These are phyloP conservation scores for Rosa lucieae DNA, from an alignment of 306 rosid species.

Conservation along the genomic window DNA sequence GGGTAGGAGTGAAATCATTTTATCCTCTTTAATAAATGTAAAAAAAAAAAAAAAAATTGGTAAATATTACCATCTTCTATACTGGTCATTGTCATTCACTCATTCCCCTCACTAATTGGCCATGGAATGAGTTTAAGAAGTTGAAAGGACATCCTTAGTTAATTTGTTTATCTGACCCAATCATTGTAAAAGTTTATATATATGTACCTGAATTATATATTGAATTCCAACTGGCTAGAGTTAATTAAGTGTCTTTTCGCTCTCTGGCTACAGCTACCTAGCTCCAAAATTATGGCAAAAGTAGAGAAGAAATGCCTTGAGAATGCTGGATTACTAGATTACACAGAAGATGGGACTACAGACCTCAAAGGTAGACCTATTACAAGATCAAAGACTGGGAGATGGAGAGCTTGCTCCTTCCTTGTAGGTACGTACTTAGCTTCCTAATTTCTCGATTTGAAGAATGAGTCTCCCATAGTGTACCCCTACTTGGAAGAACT, in stretches of 20 bases:
- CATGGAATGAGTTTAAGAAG: not conserved
- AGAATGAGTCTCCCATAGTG: not conserved
- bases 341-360: constrained; percentile 43
- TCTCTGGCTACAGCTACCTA: not conserved
- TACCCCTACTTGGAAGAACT: not conserved
- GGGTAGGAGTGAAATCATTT: too few species aligned
- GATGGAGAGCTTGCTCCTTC: constrained; percentile 45
- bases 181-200: not conserved
- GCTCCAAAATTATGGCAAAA: not conserved
- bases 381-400: constrained; percentile 36
- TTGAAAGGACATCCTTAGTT: not conserved
- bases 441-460: not conserved
- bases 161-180: not conserved
- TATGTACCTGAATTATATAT: not conserved
- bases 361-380: constrained; percentile 37
- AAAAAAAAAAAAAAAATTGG: too few species aligned
- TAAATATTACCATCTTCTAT: too few species aligned
- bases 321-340: constrained; percentile 19
- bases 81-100: too few species aligned
- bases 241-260: not conserved
- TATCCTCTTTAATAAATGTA: too few species aligned
- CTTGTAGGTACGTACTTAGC: constrained; percentile 27
- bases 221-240: not conserved
- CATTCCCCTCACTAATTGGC: too few species aligned
- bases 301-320: constrained; percentile 18